Conservation (phyloP, 805 yeast species). For the Kurtzmaniella fragi region DNA sequence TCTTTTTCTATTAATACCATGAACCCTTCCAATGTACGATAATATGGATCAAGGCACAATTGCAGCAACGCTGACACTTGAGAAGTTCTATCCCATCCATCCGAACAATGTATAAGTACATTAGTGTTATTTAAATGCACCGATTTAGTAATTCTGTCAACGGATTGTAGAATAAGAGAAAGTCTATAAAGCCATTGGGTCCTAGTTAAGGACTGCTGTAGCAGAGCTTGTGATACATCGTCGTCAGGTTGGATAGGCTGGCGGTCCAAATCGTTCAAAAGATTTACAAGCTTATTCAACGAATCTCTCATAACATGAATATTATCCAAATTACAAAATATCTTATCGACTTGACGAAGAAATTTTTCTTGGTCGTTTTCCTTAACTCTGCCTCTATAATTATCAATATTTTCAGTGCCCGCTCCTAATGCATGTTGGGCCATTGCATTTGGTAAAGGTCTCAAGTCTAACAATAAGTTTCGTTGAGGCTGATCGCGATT, state of each 20-base stretch:
- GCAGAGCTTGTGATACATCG: constrained; percentile 13
- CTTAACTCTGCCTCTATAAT: constrained; percentile 50
- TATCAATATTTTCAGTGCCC: constrained; percentile 92
- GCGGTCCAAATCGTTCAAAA: constrained; percentile 64
- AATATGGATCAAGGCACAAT: constrained; percentile 85
- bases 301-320: constrained; percentile 94
- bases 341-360: constrained; percentile 48
- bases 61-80: constrained; percentile 83
- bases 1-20: constrained; percentile 85
- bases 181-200: constrained; percentile 79
- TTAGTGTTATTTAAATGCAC: constrained; percentile 79
- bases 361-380: not conserved
- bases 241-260: constrained; percentile 28
- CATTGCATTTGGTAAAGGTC: constrained; percentile 92
- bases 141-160: constrained; percentile 75
- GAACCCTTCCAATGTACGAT: constrained; percentile 83
- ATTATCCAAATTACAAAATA: constrained; percentile 88
- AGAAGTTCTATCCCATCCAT: constrained; percentile 98
- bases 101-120: constrained; percentile 87
- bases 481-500: constrained; percentile 30
- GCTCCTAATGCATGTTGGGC: constrained; percentile 97
- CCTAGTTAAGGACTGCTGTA: constrained; percentile 51
- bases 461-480: constrained; percentile 79
- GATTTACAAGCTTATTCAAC: constrained; percentile 54
- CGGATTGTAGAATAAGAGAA: constrained; percentile 63